Evolutionary conservation across 176 grass and related monocot genomes (phyloP).

Genomic region (Avena eriantha): DNA sequence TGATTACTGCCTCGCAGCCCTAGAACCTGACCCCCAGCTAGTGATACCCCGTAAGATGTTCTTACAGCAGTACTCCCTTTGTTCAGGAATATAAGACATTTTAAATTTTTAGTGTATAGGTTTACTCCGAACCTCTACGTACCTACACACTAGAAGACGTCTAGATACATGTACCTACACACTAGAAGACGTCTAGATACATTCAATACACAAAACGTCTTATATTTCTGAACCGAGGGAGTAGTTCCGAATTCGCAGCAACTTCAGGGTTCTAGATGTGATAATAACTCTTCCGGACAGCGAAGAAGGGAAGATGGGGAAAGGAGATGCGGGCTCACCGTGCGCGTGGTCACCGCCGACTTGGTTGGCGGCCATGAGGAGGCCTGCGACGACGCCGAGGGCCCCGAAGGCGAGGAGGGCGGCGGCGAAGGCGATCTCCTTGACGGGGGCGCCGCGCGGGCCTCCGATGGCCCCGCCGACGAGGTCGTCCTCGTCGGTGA

Average conservation of each 20-base stretch:
- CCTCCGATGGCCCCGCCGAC: constrained; percentile 60
- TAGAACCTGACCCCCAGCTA: neutral
- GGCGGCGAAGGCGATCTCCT: constrained; percentile 97
- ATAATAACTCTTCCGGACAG: neutral
- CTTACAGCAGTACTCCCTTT: neutral
- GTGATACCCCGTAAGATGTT: neutral
- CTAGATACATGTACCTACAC: too few relatives aligned
- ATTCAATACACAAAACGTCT: too few relatives aligned
- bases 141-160: too few relatives aligned
- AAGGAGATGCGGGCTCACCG: constrained; percentile 45
- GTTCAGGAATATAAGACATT: too few relatives aligned
- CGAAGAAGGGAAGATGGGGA: neutral
- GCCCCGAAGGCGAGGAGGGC: constrained; percentile 91
- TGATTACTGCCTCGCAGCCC: neutral
- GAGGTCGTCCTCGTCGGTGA: constrained; percentile 93
- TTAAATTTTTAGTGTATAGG: too few relatives aligned
- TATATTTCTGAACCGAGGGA: too few relatives aligned
- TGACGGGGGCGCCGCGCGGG: constrained; percentile 73
- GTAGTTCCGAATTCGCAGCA: neutral
- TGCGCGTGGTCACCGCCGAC: constrained; percentile 92
- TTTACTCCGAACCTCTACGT: too few relatives aligned
- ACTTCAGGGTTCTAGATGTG: neutral
- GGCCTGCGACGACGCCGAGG: constrained; percentile 61
- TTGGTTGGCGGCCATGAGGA: constrained; percentile 75
- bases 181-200: too few relatives aligned